Conservation (phyloP, 768 basidiomycete species). For the Xanthoconium purpureum region DNA sequence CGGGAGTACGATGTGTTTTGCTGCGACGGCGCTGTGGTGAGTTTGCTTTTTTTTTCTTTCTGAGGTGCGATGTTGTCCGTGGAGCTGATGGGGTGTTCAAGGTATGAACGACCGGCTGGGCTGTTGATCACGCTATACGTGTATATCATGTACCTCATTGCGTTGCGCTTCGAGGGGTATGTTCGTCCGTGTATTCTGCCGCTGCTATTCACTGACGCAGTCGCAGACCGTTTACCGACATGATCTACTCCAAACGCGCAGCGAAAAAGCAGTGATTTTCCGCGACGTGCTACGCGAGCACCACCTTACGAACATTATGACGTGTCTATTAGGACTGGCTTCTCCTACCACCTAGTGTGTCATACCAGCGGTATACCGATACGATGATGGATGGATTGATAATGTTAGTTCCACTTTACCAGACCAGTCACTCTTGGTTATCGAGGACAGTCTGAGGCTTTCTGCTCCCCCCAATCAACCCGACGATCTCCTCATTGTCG, state of each 20-base stretch:
- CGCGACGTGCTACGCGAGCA: not conserved
- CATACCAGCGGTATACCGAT: not conserved
- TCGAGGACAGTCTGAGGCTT: not conserved
- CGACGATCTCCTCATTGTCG: constrained; percentile 14
- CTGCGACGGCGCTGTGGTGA: constrained; percentile 83
- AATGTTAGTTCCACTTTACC: not conserved
- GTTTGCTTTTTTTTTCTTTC: constrained; percentile 19
- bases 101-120: constrained; percentile 86
- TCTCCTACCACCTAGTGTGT: not conserved
- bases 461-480: constrained; percentile 18
- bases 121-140: constrained; percentile 78
- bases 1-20: constrained; percentile 88
- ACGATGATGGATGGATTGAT: not conserved
- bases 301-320: not conserved
- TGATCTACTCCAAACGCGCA: constrained; percentile 66
- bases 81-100: constrained; percentile 24
- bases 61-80: no score
- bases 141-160: constrained; percentile 78
- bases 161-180: constrained; percentile 87
- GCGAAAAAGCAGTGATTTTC: constrained; percentile 18
- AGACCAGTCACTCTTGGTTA: not conserved
- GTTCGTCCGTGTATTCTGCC: constrained; percentile 24
- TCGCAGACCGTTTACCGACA: constrained; percentile 70
- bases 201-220: not conserved
- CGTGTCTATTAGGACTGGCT: not conserved